A percentile compares a stretch with the other conserved stretches of the same genome.
Conservation (phyloP, 768 basidiomycete species). For the Collybia mongolica region DNA sequence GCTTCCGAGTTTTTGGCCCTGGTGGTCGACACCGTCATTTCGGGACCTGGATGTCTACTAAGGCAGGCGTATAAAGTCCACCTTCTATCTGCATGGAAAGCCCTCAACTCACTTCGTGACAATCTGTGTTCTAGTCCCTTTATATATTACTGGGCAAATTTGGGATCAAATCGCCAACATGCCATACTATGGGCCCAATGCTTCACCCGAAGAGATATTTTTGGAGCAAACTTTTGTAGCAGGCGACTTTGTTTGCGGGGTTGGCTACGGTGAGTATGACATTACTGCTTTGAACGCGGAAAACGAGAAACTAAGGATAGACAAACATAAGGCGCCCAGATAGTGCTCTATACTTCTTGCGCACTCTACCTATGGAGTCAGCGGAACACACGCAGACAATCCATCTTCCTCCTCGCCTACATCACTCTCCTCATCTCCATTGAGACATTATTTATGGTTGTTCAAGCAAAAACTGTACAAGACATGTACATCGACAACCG, state of each 20-base stretch:
- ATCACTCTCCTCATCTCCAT: slow-evolving; percentile 34
- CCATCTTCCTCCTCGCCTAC: slow-evolving; percentile 34
- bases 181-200: slow-evolving; percentile 31
- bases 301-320: too few relatives aligned
- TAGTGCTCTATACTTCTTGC: slow-evolving; percentile 35
- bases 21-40: too few relatives aligned
- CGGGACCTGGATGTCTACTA: too few relatives aligned
- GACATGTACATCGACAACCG: slow-evolving; percentile 41
- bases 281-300: too few relatives aligned
- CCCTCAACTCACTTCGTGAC: too few relatives aligned
- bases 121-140: too few relatives aligned
- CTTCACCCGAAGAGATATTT: slow-evolving; percentile 27
- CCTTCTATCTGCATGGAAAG: too few relatives aligned
- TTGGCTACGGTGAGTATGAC: slow-evolving; percentile 34
- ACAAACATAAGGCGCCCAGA: slow-evolving; percentile 29
- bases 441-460: slow-evolving; percentile 35
- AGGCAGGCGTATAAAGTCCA: too few relatives aligned
- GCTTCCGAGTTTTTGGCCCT: too few relatives aligned
- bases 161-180: slow-evolving; percentile 2
- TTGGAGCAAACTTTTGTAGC: slow-evolving; percentile 40
- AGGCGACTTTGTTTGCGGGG: slow-evolving; percentile 38
- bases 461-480: slow-evolving; percentile 38
- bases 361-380: slow-evolving; percentile 35
- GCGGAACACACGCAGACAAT: slow-evolving; percentile 23
- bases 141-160: neutral